Percentiles rank a stretch among this genome's conserved stretches.
Evolutionary conservation across 2,329 filamentous ascomycete genomes (phyloP).

Genomic region (Ophiostoma angusticollis): DNA sequence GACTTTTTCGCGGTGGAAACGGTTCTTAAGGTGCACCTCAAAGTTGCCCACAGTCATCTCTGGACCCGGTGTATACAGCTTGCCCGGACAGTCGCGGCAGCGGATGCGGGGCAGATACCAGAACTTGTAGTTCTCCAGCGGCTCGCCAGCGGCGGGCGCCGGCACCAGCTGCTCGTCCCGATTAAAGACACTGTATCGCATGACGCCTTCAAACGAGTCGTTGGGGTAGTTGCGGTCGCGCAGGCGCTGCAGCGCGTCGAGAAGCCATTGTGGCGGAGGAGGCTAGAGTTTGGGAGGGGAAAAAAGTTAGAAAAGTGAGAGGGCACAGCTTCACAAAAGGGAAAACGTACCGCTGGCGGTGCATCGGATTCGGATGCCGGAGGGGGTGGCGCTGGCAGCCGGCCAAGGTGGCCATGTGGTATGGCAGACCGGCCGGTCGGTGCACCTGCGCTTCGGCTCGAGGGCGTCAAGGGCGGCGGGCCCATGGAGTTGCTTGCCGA

Average conservation of each 20-base stretch:
- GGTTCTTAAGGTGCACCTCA: constrained; percentile 81
- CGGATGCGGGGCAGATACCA: constrained; percentile 82
- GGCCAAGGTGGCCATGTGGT: constrained; percentile 45
- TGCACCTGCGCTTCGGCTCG: constrained; percentile 15
- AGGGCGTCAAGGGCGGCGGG: constrained; percentile 36
- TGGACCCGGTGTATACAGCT: constrained; percentile 83
- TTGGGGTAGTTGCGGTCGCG: constrained; percentile 56
- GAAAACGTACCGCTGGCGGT: constrained; percentile 46
- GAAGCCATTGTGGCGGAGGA: constrained; percentile 76
- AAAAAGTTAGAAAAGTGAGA: constrained; percentile 5
- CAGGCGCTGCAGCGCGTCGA: constrained; percentile 57
- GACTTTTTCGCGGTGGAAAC: constrained; percentile 62
- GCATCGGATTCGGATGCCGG: constrained; percentile 41
- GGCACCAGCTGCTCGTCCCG: constrained; percentile 54
- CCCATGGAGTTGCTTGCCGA: constrained; percentile 40
- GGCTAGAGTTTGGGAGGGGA: constrained; percentile 45
- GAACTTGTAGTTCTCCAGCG: constrained; percentile 51
- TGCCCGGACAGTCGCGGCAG: constrained; percentile 85
- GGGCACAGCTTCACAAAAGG: no score
- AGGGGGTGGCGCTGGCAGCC: constrained; percentile 55
- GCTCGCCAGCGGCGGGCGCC: constrained; percentile 31
- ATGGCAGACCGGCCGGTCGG: constrained; percentile 13
- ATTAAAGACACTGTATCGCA: constrained; percentile 81
- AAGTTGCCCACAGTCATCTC: constrained; percentile 81
- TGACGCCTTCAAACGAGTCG: constrained; percentile 76